These are phyloP conservation scores for Pythium scleroteichum DNA, from an alignment of 352 stramenopile species.

Conservation along the genomic window DNA sequence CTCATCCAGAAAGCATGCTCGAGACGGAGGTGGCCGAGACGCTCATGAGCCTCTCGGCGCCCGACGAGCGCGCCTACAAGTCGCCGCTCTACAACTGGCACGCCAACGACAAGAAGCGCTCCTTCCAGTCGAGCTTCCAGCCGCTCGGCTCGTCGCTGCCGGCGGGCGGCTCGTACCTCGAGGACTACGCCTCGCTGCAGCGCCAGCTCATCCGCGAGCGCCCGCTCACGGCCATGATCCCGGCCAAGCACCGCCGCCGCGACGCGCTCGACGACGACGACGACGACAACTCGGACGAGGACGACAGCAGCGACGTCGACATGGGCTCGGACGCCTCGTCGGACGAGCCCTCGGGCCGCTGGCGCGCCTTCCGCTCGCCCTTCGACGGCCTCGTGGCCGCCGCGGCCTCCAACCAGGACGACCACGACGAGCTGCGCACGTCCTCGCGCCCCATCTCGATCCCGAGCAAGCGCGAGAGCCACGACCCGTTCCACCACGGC, in stretches of 20 bases:
- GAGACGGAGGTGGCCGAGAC: slow-evolving; percentile 75
- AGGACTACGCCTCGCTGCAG: slow-evolving; percentile 45
- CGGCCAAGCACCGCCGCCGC: slow-evolving; percentile 33
- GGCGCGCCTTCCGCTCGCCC: slow-evolving; percentile 51
- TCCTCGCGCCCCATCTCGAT: slow-evolving; percentile 66
- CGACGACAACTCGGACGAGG: slow-evolving; percentile 37
- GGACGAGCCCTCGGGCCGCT: slow-evolving; percentile 25
- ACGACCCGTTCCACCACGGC: slow-evolving; percentile 26
- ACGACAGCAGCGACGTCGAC: slow-evolving; percentile 34
- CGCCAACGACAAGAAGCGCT: slow-evolving; percentile 44
- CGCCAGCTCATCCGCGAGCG: slow-evolving; percentile 56
- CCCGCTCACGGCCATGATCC: slow-evolving; percentile 76
- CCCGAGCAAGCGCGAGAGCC: slow-evolving; percentile 30
- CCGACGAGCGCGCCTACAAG: slow-evolving; percentile 63
- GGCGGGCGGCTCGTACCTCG: slow-evolving; percentile 49
- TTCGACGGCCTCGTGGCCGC: slow-evolving; percentile 74
- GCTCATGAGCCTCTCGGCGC: slow-evolving; percentile 79
- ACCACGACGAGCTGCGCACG: slow-evolving; percentile 41
- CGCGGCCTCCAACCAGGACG: slow-evolving; percentile 47
- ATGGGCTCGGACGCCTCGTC: slow-evolving; percentile 24
- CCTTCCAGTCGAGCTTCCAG: slow-evolving; percentile 42
- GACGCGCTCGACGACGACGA: slow-evolving; percentile 45
- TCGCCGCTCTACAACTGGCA: slow-evolving; percentile 53
- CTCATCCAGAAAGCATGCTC: slow-evolving; percentile 42
- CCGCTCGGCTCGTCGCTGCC: slow-evolving; percentile 50